These are phyloP conservation scores for Marasmius tenuissimus DNA, from an alignment of 1,284 basidiomycete genomes.

Conservation along the genomic window DNA sequence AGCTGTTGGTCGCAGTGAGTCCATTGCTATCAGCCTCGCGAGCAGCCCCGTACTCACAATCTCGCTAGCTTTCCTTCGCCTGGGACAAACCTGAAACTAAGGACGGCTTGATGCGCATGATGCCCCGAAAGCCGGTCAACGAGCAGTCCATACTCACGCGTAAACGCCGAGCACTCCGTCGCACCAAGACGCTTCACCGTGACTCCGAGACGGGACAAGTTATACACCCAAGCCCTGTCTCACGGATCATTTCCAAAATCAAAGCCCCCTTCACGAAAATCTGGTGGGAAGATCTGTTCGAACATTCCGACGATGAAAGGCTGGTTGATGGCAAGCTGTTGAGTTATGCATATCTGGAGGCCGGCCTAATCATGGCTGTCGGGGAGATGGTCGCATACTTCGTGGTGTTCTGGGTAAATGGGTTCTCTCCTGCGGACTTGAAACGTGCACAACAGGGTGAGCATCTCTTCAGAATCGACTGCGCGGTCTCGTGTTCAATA, in stretches of 20 bases:
- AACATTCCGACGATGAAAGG: conserved; percentile 53
- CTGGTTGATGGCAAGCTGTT: conserved; percentile 62
- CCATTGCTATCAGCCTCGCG: not conserved
- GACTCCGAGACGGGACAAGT: conserved; percentile 54
- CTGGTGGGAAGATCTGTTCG: conserved; percentile 60
- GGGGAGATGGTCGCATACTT: conserved; percentile 60
- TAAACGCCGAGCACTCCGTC: conserved; percentile 58
- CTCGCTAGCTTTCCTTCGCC: conserved; percentile 58
- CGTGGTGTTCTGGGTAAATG: conserved; percentile 62
- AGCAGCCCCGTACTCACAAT: not conserved
- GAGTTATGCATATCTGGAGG: conserved; percentile 69
- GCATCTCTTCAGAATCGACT: conserved; percentile 22
- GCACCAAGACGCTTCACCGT: conserved; percentile 55
- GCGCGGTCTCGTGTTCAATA: not conserved
- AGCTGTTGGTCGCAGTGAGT: conserved; percentile 62
- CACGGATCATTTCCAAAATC: conserved; percentile 35
- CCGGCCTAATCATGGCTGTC: conserved; percentile 59
- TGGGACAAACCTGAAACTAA: conserved; percentile 69
- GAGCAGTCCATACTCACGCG: conserved; percentile 52
- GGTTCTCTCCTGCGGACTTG: conserved; percentile 61
- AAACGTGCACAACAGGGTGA: conserved; percentile 45
- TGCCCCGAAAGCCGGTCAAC: conserved; percentile 68
- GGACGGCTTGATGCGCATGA: conserved; percentile 66
- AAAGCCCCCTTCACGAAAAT: conserved; percentile 55
- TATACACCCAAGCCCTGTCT: conserved; percentile 42